phyloP scores from a whole-genome alignment of 257 asterid genomes.

The Jacaranda copaia region DNA sequence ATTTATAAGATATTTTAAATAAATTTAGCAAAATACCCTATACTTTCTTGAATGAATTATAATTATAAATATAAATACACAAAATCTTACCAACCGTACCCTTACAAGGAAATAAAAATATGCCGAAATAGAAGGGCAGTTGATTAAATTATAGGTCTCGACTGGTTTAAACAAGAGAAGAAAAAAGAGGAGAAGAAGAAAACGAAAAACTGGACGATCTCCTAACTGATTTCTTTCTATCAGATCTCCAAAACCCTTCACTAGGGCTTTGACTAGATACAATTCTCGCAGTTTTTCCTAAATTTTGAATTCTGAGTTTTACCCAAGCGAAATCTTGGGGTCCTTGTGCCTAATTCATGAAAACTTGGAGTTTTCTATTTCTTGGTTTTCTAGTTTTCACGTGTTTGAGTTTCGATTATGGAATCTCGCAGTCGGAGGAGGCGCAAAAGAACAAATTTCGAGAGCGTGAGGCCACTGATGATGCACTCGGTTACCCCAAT shows the following conservation, averaged over 20 bases:
- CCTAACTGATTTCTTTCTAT: conserved; percentile 23
- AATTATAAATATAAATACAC: too few species aligned
- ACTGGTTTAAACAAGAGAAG: conserved; percentile 20
- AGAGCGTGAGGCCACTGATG: conserved; percentile 95
- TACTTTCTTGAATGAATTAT: too few species aligned
- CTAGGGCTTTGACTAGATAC: conserved; percentile 47
- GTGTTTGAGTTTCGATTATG: conserved; percentile 62
- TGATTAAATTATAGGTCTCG: conserved; percentile 17
- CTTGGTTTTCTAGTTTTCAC: conserved; percentile 58
- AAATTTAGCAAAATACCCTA: too few species aligned
- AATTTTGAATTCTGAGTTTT: conserved; percentile 21
- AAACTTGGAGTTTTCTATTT: conserved; percentile 58
- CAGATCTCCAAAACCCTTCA: conserved; percentile 54
- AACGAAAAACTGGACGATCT: conserved; percentile 13
- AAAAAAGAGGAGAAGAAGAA: conserved; percentile 6
- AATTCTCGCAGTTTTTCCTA: conserved; percentile 24
- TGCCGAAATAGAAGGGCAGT: conserved; percentile 25
- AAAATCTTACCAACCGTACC: background rate
- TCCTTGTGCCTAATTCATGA: conserved; percentile 59
- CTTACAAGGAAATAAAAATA: conserved; percentile 26
- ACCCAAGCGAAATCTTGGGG: conserved; percentile 28
- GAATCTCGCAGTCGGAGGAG: conserved; percentile 70
- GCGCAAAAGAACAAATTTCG: conserved; percentile 77
- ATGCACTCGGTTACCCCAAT: conserved; percentile 87
- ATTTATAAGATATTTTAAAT: too few species aligned